Evolutionary conservation across 148 eudicot genomes (phyloP).

Genomic region (Arbutus unedo): DNA sequence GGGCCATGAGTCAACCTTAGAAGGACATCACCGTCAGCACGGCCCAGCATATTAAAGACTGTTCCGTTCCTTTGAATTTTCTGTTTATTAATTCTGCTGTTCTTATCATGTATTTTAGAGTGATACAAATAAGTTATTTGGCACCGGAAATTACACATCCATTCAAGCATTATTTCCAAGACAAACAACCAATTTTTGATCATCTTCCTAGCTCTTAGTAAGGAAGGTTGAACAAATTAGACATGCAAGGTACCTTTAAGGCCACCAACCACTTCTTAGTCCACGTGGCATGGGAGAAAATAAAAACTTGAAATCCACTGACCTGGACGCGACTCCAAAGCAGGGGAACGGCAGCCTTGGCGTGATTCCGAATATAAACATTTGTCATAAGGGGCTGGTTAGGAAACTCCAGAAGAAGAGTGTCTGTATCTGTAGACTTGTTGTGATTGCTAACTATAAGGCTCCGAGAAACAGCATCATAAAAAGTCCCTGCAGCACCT

Average conservation of each 20-base stretch:
- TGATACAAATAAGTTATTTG: neutral
- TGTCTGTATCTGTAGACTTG: constrained; percentile 73
- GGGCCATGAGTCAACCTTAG: too few species aligned
- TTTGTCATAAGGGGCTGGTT: constrained; percentile 94
- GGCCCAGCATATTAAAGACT: neutral
- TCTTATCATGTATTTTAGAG: neutral
- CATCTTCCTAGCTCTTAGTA: neutral
- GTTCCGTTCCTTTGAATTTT: neutral
- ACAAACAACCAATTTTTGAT: neutral
- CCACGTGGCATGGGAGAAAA: constrained; percentile 4
- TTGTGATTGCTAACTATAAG: constrained; percentile 80
- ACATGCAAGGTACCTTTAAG: neutral
- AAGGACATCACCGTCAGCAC: too few species aligned
- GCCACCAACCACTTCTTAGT: neutral
- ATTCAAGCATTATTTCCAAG: neutral
- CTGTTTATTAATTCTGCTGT: neutral
- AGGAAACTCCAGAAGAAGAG: constrained; percentile 86
- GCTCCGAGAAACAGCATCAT: constrained; percentile 86
- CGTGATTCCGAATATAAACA: constrained; percentile 69
- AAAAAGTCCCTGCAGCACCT: constrained; percentile 97
- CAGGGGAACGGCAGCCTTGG: constrained; percentile 86
- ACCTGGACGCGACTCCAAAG: constrained; percentile 99
- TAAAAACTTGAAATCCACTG: constrained; percentile 18
- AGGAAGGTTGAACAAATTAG: neutral
- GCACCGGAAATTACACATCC: neutral